Evolutionary conservation across 805 yeast genomes (phyloP), one percentile per base, ranked within the genome.

Genomic region (Lachancea cidri): DNA sequence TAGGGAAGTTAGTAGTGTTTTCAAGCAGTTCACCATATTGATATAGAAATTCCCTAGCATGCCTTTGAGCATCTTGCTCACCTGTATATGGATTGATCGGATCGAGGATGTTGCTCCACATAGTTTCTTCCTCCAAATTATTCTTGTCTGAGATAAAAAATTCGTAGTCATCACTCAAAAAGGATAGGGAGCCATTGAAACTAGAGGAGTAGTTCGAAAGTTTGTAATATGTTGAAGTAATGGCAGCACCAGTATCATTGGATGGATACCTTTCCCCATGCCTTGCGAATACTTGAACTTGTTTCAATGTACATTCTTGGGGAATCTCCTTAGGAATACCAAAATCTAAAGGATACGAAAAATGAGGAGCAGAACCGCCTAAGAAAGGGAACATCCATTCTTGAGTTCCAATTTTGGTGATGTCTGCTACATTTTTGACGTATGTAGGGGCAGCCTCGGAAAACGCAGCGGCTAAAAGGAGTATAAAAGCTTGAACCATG

Each of bases 191-290:
- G 3, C 83, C 83, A 22, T 57, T 59, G 47, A 66, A 66, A 0
- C 63, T 49, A 4, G 61, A 64, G 8, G 72, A 60, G 35, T 45
- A 53, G 34, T 45, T 46, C 6, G 44, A 30, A 1, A 54, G 20
- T 25, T 52, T 54, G 34, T 49, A 36, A 48, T 49, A 54, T 5
- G 49, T 42, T 14, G 47, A 45, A 32, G 55, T 57, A 52, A 79
- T 62, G 41, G 65, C 66, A 3, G 58, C 50, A 19, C 58, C 64
- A 2, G 70, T 64, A 9, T 66, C 62, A 2, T 50, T 58, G 2
- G 84, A 74, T 5, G 86, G 88, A 54, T 70, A 84, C 47, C 95
- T 67, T 58, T 85, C 93, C 16, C 93, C 94, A 54, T 86, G 95
- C 55, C 95, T 74, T 50, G 80, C 78, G 37, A 83, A 64, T 19